phyloP scores from a whole-genome alignment of 2,329 filamentous ascomycete genomes.

The Gaeumannomyces tritici region DNA sequence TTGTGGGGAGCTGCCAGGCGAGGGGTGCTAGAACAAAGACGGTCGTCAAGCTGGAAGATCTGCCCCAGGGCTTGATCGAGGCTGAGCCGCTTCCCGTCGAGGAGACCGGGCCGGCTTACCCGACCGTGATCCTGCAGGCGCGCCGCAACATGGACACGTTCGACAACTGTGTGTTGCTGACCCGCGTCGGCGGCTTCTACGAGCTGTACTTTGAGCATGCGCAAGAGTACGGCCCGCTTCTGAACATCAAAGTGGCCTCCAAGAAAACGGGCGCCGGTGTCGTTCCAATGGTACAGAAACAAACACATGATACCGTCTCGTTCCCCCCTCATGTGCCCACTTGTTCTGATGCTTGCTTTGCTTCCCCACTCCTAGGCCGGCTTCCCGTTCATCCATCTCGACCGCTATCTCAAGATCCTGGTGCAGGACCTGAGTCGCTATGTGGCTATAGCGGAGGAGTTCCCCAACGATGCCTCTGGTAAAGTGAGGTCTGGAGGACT shows the following conservation, averaged over 20 bases:
- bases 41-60: slow-evolving; percentile 42
- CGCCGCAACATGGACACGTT: slow-evolving; percentile 85
- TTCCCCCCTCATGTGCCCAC: neutral
- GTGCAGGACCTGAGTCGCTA: slow-evolving; percentile 86
- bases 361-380: slow-evolving; percentile 51
- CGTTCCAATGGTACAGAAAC: slow-evolving; percentile 66
- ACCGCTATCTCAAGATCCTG: slow-evolving; percentile 84
- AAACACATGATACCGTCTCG: neutral
- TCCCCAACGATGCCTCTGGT: slow-evolving; percentile 60
- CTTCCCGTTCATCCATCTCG: slow-evolving; percentile 87
- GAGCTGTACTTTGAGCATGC: slow-evolving; percentile 97
- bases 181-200: slow-evolving; percentile 91
- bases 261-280: slow-evolving; percentile 71
- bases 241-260: slow-evolving; percentile 78
- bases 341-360: slow-evolving; percentile 6
- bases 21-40: slow-evolving; percentile 1
- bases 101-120: slow-evolving; percentile 49
- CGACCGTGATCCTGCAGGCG: slow-evolving; percentile 81
- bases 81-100: slow-evolving; percentile 25
- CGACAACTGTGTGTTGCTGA: slow-evolving; percentile 81
- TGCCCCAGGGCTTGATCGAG: slow-evolving; percentile 47
- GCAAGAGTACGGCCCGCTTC: slow-evolving; percentile 72
- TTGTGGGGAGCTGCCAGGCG: neutral
- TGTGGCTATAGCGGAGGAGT: slow-evolving; percentile 92
- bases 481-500: slow-evolving; percentile 68